These are phyloP conservation scores for Lindgomyces ingoldianus DNA, from an alignment of 495 filamentous ascomycete species.

Conservation along the genomic window DNA sequence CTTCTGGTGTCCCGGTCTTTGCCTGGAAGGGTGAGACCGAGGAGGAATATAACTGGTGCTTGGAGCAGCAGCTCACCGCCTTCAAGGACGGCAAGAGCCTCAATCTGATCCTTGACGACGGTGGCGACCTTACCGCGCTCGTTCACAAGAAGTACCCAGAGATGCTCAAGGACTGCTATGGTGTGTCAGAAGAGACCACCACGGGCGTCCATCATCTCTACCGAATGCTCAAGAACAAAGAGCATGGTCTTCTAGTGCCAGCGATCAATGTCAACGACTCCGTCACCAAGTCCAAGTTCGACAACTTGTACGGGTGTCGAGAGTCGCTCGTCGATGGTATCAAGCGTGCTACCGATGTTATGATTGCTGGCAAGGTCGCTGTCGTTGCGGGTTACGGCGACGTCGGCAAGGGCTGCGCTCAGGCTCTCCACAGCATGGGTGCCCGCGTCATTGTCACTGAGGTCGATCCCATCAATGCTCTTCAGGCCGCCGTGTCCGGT, in stretches of 20 bases:
- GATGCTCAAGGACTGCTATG: conserved; percentile 94
- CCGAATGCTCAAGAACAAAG: conserved; percentile 89
- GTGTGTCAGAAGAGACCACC: conserved; percentile 98
- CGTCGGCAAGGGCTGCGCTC: conserved; percentile 97
- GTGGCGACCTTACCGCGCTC: conserved; percentile 94
- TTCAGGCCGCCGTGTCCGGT: conserved; percentile 96
- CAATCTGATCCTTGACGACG: conserved; percentile 98
- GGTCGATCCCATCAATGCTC: conserved; percentile 98
- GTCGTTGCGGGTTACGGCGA: conserved; percentile 98
- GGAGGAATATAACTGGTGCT: conserved; percentile 99
- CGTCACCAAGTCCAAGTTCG: conserved; percentile 99
- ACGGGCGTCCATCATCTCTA: conserved; percentile 99
- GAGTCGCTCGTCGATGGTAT: conserved; percentile 99
- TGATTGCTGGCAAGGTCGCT: conserved; percentile 98
- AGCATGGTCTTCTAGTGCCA: conserved; percentile 72
- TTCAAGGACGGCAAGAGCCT: conserved; percentile 97
- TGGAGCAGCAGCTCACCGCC: conserved; percentile 94
- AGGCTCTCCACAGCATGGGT: conserved; percentile 94
- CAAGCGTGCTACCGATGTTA: conserved; percentile 99
- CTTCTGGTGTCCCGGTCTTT: conserved; percentile 91
- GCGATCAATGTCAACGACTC: conserved; percentile 99
- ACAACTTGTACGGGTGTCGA: conserved; percentile 99
- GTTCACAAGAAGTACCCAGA: conserved; percentile 98
- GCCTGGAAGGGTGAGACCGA: conserved; percentile 99
- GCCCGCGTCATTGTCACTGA: conserved; percentile 96